phyloP scores from a whole-genome alignment of 2,329 filamentous ascomycete genomes.

The Purpureocillium takamizusanense region DNA sequence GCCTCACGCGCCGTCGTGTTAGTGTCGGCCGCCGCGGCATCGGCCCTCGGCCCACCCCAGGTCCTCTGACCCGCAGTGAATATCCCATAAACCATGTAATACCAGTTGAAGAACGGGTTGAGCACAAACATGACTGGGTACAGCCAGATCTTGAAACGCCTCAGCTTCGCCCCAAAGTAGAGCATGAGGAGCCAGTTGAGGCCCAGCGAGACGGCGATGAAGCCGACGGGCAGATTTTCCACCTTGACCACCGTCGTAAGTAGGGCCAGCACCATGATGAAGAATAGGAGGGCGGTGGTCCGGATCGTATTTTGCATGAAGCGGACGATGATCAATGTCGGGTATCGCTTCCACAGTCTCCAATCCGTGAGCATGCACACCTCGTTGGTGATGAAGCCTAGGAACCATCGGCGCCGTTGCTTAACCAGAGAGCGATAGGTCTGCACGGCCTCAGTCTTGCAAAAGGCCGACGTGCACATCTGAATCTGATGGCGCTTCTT shows the following conservation, averaged over 20 bases:
- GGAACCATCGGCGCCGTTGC: conserved; percentile 91
- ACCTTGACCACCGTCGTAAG: conserved; percentile 75
- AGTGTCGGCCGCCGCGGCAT: conserved; percentile 72
- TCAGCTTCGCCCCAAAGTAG: conserved; percentile 83
- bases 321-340: conserved; percentile 73
- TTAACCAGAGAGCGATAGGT: conserved; percentile 79
- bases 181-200: conserved; percentile 94
- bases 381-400: conserved; percentile 96
- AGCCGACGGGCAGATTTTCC: conserved; percentile 75
- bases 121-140: conserved; percentile 93
- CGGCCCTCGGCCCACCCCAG: conserved; percentile 88
- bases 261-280: conserved; percentile 83
- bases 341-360: conserved; percentile 85
- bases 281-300: conserved; percentile 87
- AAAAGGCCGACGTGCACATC: conserved; percentile 95
- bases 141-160: conserved; percentile 86
- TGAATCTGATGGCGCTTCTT: conserved; percentile 91
- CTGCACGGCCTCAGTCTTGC: conserved; percentile 95
- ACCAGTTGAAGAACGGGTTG: conserved; percentile 97
- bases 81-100: conserved; percentile 95
- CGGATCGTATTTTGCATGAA: conserved; percentile 96
- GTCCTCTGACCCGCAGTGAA: conserved; percentile 91
- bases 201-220: conserved; percentile 85
- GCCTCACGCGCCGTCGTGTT: conserved; percentile 71
- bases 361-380: conserved; percentile 96